Evolutionary conservation across 805 yeast genomes (phyloP), one percentile per base, ranked within the genome.

Genomic region (Tetrapisispora iriomotensis): DNA sequence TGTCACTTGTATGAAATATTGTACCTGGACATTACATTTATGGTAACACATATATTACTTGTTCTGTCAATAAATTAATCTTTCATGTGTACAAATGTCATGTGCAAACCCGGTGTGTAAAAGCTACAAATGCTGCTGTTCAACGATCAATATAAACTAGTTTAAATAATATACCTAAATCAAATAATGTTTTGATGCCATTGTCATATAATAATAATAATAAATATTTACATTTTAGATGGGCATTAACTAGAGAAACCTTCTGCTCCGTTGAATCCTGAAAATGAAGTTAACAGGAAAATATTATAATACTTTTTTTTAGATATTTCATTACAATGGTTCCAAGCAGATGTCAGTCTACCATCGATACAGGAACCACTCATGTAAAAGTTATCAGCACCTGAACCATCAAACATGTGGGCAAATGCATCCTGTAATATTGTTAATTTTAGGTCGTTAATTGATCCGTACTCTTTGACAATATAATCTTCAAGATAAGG

Each of bases 291-390:
- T 36, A 82, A 58, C 34, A 82, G 53, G 56, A 82, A 82, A 34
- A 76, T 65, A 50, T 64, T 65, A 48, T 68, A 72, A 56, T 79
- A 82, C n/a, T 71, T 68, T 50, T 80, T 81, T 53, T 80, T 78
- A 20, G 77, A 62, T 29, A 82, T 75, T 45, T 71, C 71, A 53
- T 82, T 82, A 40, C 87, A 82, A 70, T 84, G 83, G 51, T 82
- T 83, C 85, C 90, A 83, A 2, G 87, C 84, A 39, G 82, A 74
- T 0, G 92, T 82, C 35, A 82, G 64, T 38, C 88, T 72, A 17
- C 92, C 94, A 56, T 82, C 94, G 36, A 82, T 82, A 61, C 94
- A 82, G 2, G 84, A 76, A 2, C 94, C 94, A 23, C 87, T 84
- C 68, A 81, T 82, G 55, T 78, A 82, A 57, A 79, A 82, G 57